Conservation (phyloP, 768 basidiomycete species). For the Mycena capillaripes region DNA sequence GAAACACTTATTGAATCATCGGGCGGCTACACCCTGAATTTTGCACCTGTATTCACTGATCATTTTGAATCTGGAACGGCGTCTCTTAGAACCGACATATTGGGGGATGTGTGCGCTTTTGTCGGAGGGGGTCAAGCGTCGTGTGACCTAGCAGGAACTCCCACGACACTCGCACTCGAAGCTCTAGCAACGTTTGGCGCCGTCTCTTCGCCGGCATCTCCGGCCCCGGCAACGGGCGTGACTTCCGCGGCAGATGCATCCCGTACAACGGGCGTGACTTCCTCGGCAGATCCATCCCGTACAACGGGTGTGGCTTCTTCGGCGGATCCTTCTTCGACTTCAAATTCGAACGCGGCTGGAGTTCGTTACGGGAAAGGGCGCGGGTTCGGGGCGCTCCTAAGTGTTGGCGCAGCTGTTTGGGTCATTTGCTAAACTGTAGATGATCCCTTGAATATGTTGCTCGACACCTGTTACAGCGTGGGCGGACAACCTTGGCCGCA, state of each 20-base stretch:
- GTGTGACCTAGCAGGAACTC: neutral
- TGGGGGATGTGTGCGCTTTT: neutral
- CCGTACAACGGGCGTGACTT: neutral
- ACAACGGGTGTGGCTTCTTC: neutral
- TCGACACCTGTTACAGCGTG: no score
- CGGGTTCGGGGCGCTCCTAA: neutral
- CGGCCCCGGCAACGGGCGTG: neutral
- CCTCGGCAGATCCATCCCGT: neutral
- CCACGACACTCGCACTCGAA: neutral
- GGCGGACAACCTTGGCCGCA: no score
- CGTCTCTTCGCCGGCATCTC: neutral
- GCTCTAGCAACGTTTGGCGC: neutral
- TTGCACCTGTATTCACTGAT: neutral
- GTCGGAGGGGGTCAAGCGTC: conserved; percentile 4
- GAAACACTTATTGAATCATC: conserved; percentile 3
- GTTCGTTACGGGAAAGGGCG: neutral
- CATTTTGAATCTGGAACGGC: no score
- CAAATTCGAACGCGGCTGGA: neutral
- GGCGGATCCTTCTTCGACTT: conserved; percentile 4
- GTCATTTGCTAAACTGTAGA: neutral
- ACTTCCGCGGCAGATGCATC: neutral
- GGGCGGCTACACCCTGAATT: conserved; percentile 1
- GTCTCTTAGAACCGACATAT: neutral
- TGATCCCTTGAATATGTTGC: no score
- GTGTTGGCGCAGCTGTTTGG: neutral